A percentile compares a stretch with the other conserved stretches of the same genome.
Evolutionary conservation across 768 basidiomycete species (phyloP).

Genomic region (Lentinula sp.): DNA sequence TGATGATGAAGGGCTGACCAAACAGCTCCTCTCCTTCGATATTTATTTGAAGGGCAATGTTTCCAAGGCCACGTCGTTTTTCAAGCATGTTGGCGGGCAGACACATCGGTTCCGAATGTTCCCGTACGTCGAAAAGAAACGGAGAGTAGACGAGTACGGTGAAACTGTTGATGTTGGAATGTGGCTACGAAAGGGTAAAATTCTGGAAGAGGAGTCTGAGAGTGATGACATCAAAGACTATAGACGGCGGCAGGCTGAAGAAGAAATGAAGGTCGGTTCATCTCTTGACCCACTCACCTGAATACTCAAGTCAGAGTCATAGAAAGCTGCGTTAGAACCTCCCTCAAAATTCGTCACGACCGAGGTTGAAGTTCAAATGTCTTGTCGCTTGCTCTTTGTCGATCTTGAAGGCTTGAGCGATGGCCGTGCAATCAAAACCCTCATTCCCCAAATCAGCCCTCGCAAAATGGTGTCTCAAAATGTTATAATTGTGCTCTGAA

Average conservation of each 20-base stretch:
- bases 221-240: conserved; percentile 76
- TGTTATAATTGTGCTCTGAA: neutral
- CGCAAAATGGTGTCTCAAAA: conserved; percentile 71
- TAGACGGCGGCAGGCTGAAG: conserved; percentile 63
- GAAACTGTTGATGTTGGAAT: conserved; percentile 93
- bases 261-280: conserved; percentile 66
- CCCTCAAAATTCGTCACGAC: conserved; percentile 89
- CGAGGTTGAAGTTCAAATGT: conserved; percentile 69
- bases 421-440: conserved; percentile 93
- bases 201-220: conserved; percentile 86
- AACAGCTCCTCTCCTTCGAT: conserved; percentile 82
- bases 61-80: conserved; percentile 78
- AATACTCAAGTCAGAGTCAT: conserved; percentile 11
- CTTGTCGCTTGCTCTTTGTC: conserved; percentile 84
- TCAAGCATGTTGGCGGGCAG: conserved; percentile 69
- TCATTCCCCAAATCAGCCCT: conserved; percentile 94
- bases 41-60: conserved; percentile 98
- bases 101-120: conserved; percentile 92
- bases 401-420: conserved; percentile 98
- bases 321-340: conserved; percentile 76
- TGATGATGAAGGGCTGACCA: conserved; percentile 68
- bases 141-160: conserved; percentile 92
- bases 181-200: conserved; percentile 91
- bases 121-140: conserved; percentile 89
- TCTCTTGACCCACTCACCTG: neutral